Base-by-base conservation (phyloP, 1,284 basidiomycete species). In the Microbotryum violaceum region DNA sequence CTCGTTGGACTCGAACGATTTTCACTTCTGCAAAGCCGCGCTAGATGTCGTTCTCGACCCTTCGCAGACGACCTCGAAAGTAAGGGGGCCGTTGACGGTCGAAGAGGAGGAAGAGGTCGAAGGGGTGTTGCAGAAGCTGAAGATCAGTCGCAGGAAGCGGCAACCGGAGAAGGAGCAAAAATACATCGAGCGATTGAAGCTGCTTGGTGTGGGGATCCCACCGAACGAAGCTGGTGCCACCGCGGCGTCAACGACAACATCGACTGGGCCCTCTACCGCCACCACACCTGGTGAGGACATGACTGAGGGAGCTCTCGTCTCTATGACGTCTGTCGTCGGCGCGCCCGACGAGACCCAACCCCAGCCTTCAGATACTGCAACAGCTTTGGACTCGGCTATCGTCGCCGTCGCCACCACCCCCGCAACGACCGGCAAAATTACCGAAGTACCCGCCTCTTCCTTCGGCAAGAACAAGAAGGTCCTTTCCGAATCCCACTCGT, bases 51-150 rank as follows among this genome's bases (percentile, higher is more conserved):
- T 47, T 48, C 63, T 49, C 46, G 57, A 52, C 64, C 60, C 37
- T 62, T 69, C n/a, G 53, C 53, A 48, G 63, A 71, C 16, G 76
- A 77, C 56, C 73, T 75, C 29, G 70, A 72, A 27, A 75, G 77
- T 42, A 75, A 74, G 4, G 71, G 74, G 5, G 58, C 66, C 14
- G 72, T 71, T 79, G 58, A 75, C 75, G n/a, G 76, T 77, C 60
- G 74, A 72, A 29, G 78, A 80, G 59, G 79, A 80, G 65, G 79
- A 80, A 63, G 79, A 80, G 70, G 74, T 79, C 4, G 79, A 80
- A 71, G 76, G 72, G 48, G 68, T 80, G 55, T 71, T 77, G 33
- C 79, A 80, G 64, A 80, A 80, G 71, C 74, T 80, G 63, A 80
- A 80, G 72, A 79, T 80, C 54, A 78, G 77, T 0, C 69, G 71